These are phyloP conservation scores for Rhodotorula sp. DNA, from an alignment of 1,284 basidiomycete species.

Conservation along the genomic window DNA sequence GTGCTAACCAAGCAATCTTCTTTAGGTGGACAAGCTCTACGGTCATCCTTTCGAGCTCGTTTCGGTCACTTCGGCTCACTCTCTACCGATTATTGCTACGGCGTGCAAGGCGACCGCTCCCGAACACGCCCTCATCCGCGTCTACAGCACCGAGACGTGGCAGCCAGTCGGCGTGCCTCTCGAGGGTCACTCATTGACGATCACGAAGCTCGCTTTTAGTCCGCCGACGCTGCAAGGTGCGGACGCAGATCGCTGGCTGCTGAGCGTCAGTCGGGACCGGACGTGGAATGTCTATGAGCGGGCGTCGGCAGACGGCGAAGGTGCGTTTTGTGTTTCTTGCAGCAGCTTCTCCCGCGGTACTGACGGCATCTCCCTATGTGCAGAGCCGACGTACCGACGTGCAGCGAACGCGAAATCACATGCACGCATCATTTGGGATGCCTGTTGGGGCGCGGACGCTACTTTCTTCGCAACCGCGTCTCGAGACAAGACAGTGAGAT, in stretches of 20 bases:
- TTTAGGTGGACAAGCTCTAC: slow-evolving; percentile 80
- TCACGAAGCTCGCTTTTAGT: slow-evolving; percentile 87
- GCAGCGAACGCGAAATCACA: slow-evolving; percentile 77
- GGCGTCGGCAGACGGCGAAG: slow-evolving; percentile 19
- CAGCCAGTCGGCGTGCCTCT: slow-evolving; percentile 66
- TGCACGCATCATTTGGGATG: slow-evolving; percentile 93
- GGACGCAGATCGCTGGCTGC: slow-evolving; percentile 58
- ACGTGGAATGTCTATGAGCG: slow-evolving; percentile 81
- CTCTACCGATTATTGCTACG: slow-evolving; percentile 74
- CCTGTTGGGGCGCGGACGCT: slow-evolving; percentile 72
- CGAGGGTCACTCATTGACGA: slow-evolving; percentile 80
- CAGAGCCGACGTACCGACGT: slow-evolving; percentile 58
- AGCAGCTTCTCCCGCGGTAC: not conserved
- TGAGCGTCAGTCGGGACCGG: slow-evolving; percentile 87
- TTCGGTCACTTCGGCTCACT: slow-evolving; percentile 69
- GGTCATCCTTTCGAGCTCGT: slow-evolving; percentile 97
- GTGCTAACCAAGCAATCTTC: not conserved
- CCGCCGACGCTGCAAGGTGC: slow-evolving; percentile 47
- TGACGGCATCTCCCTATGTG: not conserved
- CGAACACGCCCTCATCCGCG: slow-evolving; percentile 84
- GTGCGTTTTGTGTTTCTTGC: slow-evolving; percentile 27
- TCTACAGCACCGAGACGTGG: slow-evolving; percentile 73
- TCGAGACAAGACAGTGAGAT: slow-evolving; percentile 81
- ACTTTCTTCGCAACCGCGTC: slow-evolving; percentile 87
- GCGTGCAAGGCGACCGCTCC: slow-evolving; percentile 83